Base-by-base conservation (phyloP, 129 eudicot species). In the Escallonia herrerae region DNA sequence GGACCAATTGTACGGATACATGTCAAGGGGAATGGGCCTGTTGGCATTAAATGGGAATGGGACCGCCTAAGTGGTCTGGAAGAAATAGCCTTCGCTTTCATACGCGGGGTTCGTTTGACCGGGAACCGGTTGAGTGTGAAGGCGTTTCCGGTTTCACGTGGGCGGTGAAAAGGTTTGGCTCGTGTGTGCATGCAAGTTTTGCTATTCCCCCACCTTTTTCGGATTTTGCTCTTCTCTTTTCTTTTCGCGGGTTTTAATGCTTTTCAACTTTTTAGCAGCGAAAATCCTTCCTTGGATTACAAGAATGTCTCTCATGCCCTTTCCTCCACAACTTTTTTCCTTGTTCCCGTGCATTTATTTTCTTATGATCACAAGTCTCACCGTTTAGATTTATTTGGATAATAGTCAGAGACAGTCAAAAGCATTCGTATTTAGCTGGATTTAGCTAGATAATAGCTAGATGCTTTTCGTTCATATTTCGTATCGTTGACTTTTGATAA, bases 81-180 rank as follows among this genome's bases (percentile, higher is more conserved):
- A 4, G 58, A 54, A 44, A 45, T 22, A 22, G 33, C 50, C 73
- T 66, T 72, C 22, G 72, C 55, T 65, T 78, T 78, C 81, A 55
- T 69, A 83, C 83, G 58, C 7, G 64, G 65, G 54, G 65, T 40
- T 67, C 10, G 64, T 22, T 72, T 83, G 86, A 82, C 89, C 79
- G 79, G 78, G 52, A 71, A 75, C 84, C 69, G 82, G 77, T 73
- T 65, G 40, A 5, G 71, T 79, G 81, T 75, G 77, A 75, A 82
- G 51, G 56, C 58, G 62, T 43, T 67, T 55, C 77, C 71, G 69
- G 60, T 62, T 71, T 60, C 75, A 67, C 74, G 69, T 76, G 56
- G 69, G 40, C 51, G 15, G 37, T 15, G 15, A 47, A 57, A 67
- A 44, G 50, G 56, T 66, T 51, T 56, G 71, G 80, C 65, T 65